phyloP scores from a whole-genome alignment of 75 land plant genomes.

The Cupressus sempervirens region DNA sequence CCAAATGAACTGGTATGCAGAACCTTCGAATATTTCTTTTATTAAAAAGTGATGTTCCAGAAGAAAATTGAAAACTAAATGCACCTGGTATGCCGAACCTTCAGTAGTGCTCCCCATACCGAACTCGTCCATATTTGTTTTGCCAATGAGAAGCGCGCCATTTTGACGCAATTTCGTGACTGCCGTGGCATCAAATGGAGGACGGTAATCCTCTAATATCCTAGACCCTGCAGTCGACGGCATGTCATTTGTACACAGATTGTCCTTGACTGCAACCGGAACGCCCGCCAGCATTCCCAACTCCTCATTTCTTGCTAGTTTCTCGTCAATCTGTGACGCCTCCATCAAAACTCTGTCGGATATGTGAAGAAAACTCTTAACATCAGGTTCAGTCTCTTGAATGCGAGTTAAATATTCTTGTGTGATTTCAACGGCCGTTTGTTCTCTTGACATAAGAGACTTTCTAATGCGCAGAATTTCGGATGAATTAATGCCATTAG shows the following conservation, averaged over 20 bases:
- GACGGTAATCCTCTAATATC: slow-evolving; percentile 70
- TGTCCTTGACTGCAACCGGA: slow-evolving; percentile 82
- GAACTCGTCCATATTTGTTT: slow-evolving; percentile 96
- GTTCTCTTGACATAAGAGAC: slow-evolving; percentile 48
- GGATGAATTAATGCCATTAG: slow-evolving; percentile 26
- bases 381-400: slow-evolving; percentile 58
- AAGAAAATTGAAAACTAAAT: background rate
- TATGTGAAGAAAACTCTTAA: slow-evolving; percentile 73
- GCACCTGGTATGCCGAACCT: slow-evolving; percentile 82
- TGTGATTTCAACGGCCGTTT: slow-evolving; percentile 60
- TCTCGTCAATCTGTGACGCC: slow-evolving; percentile 56
- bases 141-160: slow-evolving; percentile 79
- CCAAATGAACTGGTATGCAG: too few species aligned
- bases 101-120: slow-evolving; percentile 98
- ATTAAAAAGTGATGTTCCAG: too few species aligned
- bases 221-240: slow-evolving; percentile 89
- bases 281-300: slow-evolving; percentile 76
- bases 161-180: slow-evolving; percentile 59
- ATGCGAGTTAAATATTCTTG: slow-evolving; percentile 52
- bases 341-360: slow-evolving; percentile 47
- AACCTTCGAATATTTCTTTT: too few species aligned
- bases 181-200: slow-evolving; percentile 91
- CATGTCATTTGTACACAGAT: slow-evolving; percentile 80
- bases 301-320: slow-evolving; percentile 38
- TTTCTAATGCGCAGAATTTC: slow-evolving; percentile 64